These are phyloP conservation scores for Colletotrichum falcatum DNA, from an alignment of 2,329 filamentous ascomycete species.

Conservation along the genomic window DNA sequence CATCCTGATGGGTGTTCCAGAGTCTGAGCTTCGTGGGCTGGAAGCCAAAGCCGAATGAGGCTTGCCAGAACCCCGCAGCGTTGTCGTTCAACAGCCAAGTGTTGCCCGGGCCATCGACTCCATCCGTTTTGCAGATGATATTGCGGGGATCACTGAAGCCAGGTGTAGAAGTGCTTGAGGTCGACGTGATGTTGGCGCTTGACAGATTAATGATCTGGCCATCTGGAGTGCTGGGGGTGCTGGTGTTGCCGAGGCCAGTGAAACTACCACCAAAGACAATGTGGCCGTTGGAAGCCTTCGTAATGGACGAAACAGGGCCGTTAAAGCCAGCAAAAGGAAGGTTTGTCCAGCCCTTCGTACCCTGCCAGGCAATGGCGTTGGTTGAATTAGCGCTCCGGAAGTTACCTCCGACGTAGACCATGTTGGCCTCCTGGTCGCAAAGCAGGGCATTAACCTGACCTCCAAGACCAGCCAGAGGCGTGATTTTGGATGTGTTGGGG, in stretches of 20 bases:
- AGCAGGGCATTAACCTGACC: constrained; percentile 86
- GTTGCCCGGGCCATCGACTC: constrained; percentile 75
- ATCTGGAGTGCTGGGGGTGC: constrained; percentile 73
- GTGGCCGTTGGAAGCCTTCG: constrained; percentile 81
- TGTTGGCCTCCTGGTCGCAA: constrained; percentile 81
- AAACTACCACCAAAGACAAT: constrained; percentile 95
- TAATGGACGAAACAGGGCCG: constrained; percentile 88
- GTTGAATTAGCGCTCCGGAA: constrained; percentile 85
- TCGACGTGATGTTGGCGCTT: constrained; percentile 78
- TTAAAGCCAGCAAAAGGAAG: constrained; percentile 96
- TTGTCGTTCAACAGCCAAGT: constrained; percentile 87
- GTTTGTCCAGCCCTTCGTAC: constrained; percentile 77
- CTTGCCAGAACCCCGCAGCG: constrained; percentile 84
- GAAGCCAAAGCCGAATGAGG: constrained; percentile 85
- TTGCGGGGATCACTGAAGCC: constrained; percentile 82
- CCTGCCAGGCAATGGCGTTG: constrained; percentile 88
- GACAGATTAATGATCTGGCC: constrained; percentile 86
- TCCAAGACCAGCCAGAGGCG: constrained; percentile 81
- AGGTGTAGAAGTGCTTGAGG: constrained; percentile 68
- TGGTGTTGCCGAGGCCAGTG: constrained; percentile 86
- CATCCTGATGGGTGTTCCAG: constrained; percentile 87
- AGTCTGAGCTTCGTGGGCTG: constrained; percentile 87
- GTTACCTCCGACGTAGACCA: constrained; percentile 91
- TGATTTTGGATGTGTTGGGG: constrained; percentile 75
- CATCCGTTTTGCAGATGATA: constrained; percentile 82